Conservation (phyloP, 73 alveolate species). For the Vitrella brassicaformis region DNA sequence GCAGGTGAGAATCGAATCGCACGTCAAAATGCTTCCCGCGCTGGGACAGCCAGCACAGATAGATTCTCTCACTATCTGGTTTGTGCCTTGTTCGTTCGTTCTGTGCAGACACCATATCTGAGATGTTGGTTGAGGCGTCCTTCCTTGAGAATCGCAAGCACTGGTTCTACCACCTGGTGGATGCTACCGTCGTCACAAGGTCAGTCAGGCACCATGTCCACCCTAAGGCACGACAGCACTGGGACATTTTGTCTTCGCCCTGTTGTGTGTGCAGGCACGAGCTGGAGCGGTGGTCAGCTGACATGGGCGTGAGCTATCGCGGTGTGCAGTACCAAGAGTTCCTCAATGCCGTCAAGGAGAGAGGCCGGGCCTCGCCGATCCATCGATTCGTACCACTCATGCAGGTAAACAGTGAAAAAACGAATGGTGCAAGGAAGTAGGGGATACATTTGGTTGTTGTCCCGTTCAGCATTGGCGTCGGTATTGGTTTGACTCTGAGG, state of each 20-base stretch:
- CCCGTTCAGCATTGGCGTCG: neutral
- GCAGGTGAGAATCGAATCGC: too few relatives aligned
- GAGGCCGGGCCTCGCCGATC: neutral
- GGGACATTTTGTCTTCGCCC: neutral
- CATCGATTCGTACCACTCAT: neutral
- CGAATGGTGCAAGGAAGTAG: neutral
- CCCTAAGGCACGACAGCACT: neutral
- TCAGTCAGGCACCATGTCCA: neutral
- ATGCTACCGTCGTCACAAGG: neutral
- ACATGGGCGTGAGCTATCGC: neutral
- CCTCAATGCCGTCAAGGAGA: neutral
- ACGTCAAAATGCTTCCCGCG: too few relatives aligned
- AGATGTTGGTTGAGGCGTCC: neutral
- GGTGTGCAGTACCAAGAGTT: neutral
- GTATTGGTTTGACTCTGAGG: neutral
- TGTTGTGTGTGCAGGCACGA: neutral
- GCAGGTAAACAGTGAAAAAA: neutral
- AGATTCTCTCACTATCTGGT: too few relatives aligned
- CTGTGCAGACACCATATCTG: neutral
- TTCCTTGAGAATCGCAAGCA: neutral
- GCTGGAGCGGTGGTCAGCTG: neutral
- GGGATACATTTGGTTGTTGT: neutral
- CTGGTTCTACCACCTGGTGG: neutral
- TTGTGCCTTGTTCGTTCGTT: too few relatives aligned
- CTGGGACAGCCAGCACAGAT: too few relatives aligned